Evolutionary conservation across 257 asterid genomes (phyloP).

Genomic region (Fraxinus quadrangulata): DNA sequence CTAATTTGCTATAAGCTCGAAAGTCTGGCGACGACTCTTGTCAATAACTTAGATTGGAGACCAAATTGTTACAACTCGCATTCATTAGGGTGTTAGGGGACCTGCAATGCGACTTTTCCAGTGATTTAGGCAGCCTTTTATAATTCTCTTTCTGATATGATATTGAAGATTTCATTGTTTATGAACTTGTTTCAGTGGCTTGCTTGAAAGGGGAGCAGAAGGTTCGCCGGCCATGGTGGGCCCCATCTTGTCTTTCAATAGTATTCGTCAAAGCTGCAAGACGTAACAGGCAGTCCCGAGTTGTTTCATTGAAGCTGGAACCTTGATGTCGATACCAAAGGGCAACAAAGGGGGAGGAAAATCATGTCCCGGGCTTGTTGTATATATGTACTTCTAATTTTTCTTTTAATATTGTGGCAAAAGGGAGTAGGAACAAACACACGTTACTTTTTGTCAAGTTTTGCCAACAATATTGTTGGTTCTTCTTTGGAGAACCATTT

Average conservation of each 20-base stretch:
- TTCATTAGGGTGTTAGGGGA: not conserved
- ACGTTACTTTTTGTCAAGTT: constrained; percentile 27
- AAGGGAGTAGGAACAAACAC: constrained; percentile 22
- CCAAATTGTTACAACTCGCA: not conserved
- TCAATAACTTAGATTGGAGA: not conserved
- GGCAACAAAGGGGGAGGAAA: not conserved
- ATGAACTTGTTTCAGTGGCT: constrained; percentile 57
- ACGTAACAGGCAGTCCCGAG: constrained; percentile 89
- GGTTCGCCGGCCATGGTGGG: constrained; percentile 97
- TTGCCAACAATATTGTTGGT: constrained; percentile 30
- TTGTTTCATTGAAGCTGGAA: constrained; percentile 94
- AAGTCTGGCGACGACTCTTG: not conserved
- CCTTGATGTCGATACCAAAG: constrained; percentile 57
- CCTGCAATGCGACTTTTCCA: not conserved
- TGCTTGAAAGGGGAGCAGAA: constrained; percentile 99
- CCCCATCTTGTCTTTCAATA: constrained; percentile 73
- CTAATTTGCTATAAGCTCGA: not conserved
- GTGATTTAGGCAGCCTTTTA: not conserved
- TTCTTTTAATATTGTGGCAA: constrained; percentile 11
- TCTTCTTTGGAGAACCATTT: constrained; percentile 45
- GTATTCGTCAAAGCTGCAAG: constrained; percentile 71
- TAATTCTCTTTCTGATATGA: not conserved
- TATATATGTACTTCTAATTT: constrained; percentile 22
- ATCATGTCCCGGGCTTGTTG: constrained; percentile 11
- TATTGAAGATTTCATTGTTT: constrained; percentile 20